Evolutionary conservation across 768 basidiomycete genomes (phyloP).

Genomic region (Mycena crocata): DNA sequence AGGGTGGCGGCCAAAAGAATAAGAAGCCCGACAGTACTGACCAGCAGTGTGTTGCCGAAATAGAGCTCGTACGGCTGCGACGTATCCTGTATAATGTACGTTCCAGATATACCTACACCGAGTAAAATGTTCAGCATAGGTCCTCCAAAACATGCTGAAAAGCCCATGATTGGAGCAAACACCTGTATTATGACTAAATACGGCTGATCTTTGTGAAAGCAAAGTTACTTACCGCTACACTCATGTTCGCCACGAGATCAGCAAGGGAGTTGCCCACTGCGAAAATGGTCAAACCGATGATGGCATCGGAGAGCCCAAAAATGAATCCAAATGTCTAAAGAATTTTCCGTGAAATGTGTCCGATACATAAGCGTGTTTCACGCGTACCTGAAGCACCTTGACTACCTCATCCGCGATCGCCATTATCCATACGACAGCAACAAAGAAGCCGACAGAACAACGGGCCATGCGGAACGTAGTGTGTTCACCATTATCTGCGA

Average conservation of each 20-base stretch:
- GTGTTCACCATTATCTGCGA: conserved; percentile 69
- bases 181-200: conserved; percentile 52
- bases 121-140: conserved; percentile 93
- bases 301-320: conserved; percentile 95
- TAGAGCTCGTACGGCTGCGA: conserved; percentile 74
- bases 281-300: conserved; percentile 96
- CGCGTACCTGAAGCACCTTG: conserved; percentile 81
- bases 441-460: conserved; percentile 91
- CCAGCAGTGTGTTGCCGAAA: conserved; percentile 86
- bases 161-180: conserved; percentile 94
- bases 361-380: background rate
- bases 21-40: conserved; percentile 87
- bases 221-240: conserved; percentile 78
- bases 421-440: conserved; percentile 97
- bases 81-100: conserved; percentile 80
- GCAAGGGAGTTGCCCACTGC: conserved; percentile 97
- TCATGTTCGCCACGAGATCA: conserved; percentile 97
- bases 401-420: conserved; percentile 98
- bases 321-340: conserved; percentile 90
- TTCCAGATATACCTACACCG: conserved; percentile 92
- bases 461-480: conserved; percentile 72
- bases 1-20: conserved; percentile 79
- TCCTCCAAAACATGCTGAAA: conserved; percentile 94
- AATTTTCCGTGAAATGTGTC: conserved; percentile 14
- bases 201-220: background rate